These are phyloP conservation scores for Botrytis porri DNA, from an alignment of 2,329 filamentous ascomycete species.

Conservation along the genomic window DNA sequence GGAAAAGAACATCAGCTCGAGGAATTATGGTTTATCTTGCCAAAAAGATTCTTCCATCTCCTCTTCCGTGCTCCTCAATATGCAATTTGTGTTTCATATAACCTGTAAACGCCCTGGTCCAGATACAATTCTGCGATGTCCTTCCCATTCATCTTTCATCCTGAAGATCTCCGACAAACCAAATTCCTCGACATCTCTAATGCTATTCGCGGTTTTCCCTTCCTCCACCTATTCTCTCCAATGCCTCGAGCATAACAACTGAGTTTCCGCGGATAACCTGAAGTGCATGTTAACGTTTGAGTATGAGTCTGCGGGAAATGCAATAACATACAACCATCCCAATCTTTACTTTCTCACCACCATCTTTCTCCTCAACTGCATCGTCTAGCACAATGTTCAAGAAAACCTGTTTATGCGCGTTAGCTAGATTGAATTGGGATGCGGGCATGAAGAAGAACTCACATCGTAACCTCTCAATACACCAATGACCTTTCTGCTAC, in stretches of 20 bases:
- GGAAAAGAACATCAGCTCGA: background rate
- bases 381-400: slow-evolving; percentile 98
- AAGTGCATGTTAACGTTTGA: background rate
- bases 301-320: background rate
- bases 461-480: slow-evolving; percentile 96
- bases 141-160: slow-evolving; percentile 1
- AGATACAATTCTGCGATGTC: slow-evolving; percentile 14
- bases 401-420: slow-evolving; percentile 66
- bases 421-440: background rate
- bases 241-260: slow-evolving; percentile 92
- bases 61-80: slow-evolving; percentile 7
- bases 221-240: slow-evolving; percentile 65
- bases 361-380: slow-evolving; percentile 89
- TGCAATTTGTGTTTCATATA: slow-evolving; percentile 22
- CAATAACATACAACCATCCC: slow-evolving; percentile 78
- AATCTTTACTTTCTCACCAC: slow-evolving; percentile 83
- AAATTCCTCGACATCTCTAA: background rate
- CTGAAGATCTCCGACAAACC: background rate
- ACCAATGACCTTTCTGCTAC: slow-evolving; percentile 94
- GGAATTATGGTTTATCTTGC: background rate
- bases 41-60: slow-evolving; percentile 5
- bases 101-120: slow-evolving; percentile 16
- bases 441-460: slow-evolving; percentile 19
- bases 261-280: slow-evolving; percentile 96
- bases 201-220: slow-evolving; percentile 40